Evolutionary conservation across 225 moss, liverwort and hornwort genomes (phyloP).

Genomic region (Pleurozium schreberi): DNA sequence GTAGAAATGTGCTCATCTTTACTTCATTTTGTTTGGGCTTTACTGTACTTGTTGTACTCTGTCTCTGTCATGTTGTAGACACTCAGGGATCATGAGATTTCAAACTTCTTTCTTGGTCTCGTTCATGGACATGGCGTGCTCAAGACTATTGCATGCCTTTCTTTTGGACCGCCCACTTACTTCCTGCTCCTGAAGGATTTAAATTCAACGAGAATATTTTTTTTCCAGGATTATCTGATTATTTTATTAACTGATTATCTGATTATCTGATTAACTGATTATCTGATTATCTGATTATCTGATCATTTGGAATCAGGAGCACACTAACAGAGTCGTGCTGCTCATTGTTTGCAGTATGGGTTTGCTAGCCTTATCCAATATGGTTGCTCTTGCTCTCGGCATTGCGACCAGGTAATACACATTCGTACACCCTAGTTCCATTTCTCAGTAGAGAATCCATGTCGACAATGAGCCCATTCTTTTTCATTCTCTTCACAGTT

Average conservation of each 20-base stretch:
- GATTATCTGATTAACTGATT: too few relatives aligned
- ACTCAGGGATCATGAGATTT: not conserved
- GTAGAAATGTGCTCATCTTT: not conserved
- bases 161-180: not conserved
- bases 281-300: too few relatives aligned
- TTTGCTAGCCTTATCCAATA: slow-evolving; percentile 8
- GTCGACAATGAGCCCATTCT: not conserved
- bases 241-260: too few relatives aligned
- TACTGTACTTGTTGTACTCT: not conserved
- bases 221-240: too few relatives aligned
- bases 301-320: not conserved
- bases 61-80: not conserved
- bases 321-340: not conserved
- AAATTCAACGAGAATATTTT: not conserved
- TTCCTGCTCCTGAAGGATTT: not conserved
- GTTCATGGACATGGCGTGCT: not conserved
- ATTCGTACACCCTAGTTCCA: not conserved
- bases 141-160: not conserved
- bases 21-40: not conserved
- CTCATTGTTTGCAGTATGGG: slow-evolving; percentile 16
- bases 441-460: not conserved
- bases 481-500: not conserved
- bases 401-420: slow-evolving; percentile 16
- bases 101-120: not conserved
- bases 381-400: slow-evolving; percentile 23